phyloP scores from a whole-genome alignment of 345 rosid genomes.

The Rubroshorea leprosula region DNA sequence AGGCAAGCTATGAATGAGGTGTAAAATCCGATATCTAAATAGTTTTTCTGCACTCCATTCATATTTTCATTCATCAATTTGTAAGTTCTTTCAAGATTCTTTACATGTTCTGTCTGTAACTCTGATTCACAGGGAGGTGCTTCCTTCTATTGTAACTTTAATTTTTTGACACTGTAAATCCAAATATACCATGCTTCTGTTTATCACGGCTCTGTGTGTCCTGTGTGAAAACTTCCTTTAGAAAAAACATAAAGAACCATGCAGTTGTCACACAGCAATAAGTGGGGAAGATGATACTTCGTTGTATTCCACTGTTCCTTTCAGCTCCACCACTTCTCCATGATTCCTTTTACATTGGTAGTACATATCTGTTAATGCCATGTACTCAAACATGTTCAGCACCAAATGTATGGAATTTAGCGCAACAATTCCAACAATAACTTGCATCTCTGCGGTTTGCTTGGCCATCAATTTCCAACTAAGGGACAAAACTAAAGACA shows the following conservation, averaged over 20 bases:
- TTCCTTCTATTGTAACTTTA: background rate
- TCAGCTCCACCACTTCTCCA: no score
- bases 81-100: background rate
- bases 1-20: conserved; percentile 25
- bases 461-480: conserved; percentile 9
- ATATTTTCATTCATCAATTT: background rate
- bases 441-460: background rate
- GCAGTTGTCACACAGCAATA: no score
- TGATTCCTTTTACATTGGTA: no score
- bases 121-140: background rate
- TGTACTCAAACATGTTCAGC: conserved; percentile 29
- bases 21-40: background rate
- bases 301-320: no score
- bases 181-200: background rate
- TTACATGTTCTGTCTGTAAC: background rate
- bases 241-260: no score
- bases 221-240: background rate
- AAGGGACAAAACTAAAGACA: conserved; percentile 8
- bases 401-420: conserved; percentile 15
- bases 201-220: no score
- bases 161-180: no score
- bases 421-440: conserved; percentile 21
- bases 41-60: background rate
- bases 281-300: conserved; percentile 29
- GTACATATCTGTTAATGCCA: conserved; percentile 42